Evolutionary conservation across 2,329 filamentous ascomycete genomes (phyloP).

Genomic region (Capronia coronata): DNA sequence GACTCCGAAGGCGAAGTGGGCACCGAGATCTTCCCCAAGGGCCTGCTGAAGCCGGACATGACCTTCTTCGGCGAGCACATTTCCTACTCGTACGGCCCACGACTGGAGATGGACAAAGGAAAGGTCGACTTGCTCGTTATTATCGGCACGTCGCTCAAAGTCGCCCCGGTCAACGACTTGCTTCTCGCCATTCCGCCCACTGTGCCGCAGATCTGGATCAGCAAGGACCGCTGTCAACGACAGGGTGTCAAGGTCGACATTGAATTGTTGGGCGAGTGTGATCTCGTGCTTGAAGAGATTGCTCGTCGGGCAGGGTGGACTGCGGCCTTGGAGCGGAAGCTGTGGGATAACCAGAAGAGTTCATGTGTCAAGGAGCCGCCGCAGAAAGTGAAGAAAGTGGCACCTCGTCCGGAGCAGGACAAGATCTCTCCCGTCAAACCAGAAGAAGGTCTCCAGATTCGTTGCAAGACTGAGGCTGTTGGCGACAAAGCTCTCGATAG

Average conservation of each 20-base stretch:
- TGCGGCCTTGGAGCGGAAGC: constrained; percentile 11
- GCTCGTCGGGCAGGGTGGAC: constrained; percentile 74
- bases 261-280: constrained; percentile 90
- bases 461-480: background rate
- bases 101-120: constrained; percentile 72
- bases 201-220: constrained; percentile 82
- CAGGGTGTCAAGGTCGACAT: constrained; percentile 82
- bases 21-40: constrained; percentile 63
- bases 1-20: constrained; percentile 29
- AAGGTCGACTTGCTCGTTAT: constrained; percentile 85
- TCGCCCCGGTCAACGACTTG: constrained; percentile 89
- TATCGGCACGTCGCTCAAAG: constrained; percentile 92
- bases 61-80: constrained; percentile 94
- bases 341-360: constrained; percentile 14
- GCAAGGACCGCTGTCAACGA: constrained; percentile 44
- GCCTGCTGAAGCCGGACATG: constrained; percentile 67
- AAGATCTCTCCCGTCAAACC: constrained; percentile 1
- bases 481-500: background rate
- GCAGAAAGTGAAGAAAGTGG: background rate
- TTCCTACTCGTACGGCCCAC: constrained; percentile 72
- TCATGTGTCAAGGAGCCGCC: background rate
- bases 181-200: constrained; percentile 70
- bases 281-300: constrained; percentile 80
- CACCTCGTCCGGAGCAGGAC: background rate
- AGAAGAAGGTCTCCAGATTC: constrained; percentile 8